Evolutionary conservation across 805 yeast genomes (phyloP), one percentile per base, ranked within the genome.

Genomic region (Kodamaea jinghongensis): DNA sequence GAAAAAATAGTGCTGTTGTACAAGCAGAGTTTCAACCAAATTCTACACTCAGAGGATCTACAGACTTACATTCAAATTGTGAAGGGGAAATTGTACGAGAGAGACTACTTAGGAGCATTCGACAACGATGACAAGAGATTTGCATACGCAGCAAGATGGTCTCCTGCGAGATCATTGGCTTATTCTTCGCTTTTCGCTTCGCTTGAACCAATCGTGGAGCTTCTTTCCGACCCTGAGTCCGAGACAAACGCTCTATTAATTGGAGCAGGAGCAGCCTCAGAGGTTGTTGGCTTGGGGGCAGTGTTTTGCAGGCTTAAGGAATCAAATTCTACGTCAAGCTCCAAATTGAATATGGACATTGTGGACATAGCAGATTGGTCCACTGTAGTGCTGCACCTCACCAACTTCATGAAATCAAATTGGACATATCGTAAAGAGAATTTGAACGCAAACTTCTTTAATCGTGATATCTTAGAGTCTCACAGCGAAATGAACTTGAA

Each of bases 191-290:
- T 88, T 15, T 81, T 87, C 49, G 67, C 78, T 1, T 65, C 75
- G 10, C 61, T 83, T 20, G 60, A 58, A 4, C 71, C 71, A 3
- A 57, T 79, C 7, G 54, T 60, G 31, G 56, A 61, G 2, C 28
- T 72, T 15, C 52, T 76, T 8, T 55, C 56, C 28, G 61, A 64
- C 28, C 61, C 64, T 2, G 48, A 48, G 4, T 38, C 44, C 12
- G 51, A 58, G 11, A 53, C 63, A 3, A 58, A 70, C 5, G 75
- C 81, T 0, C 56, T 87, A 26, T 76, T 83, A 50, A 70, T 89
- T 27, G 96, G 96, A 13, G 96, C 95, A 16, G 96, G 96, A 26
- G 96, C 96, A 0, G 86, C 91, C 4, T 86, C 88, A 2, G 96
- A 88, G 55, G 60, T 87, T 16, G 78, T 79, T 23, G 86, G 78